Evolutionary conservation across 768 basidiomycete species (phyloP), one percentile per base, ranked within the genome.

Genomic region (Leccinum subtestaceum): DNA sequence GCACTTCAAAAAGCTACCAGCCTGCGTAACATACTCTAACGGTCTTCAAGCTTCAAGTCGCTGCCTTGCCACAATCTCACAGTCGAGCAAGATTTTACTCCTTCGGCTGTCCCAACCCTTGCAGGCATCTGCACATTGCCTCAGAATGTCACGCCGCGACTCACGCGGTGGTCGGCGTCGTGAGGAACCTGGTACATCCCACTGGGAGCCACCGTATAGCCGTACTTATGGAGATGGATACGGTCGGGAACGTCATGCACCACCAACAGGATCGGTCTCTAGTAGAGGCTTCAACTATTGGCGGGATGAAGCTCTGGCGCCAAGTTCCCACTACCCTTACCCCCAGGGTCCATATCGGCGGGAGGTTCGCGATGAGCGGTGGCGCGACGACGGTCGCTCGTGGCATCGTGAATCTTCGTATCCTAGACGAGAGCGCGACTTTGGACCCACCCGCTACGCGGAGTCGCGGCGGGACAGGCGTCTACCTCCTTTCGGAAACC

Each of bases 261-360:
- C 61, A 21, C 43, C 60, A 10, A 34, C 47, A 8, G 63, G 55
- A 13, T 0, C 32, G 53, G 19, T 4, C 34, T 45, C 47, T 38
- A 52, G 60, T 10, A 53, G 57, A 25, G 49, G 54, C 15, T 67
- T 64, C 57, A 61, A 71, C 38, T 66, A 71, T n/a, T 67, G 70
- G 70, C 56, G 60, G 12, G 69, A 69, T n/a, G 60, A 65, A 25
- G 2, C 47, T 45, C 12, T 25, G 12, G 15, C 15, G 3, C 50
- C 54, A 12, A 50, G 34, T 46, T 56, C 58, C 17, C 27, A 55
- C 52, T 19, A 48, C 23, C 52, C 64, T n/a, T 40, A 40, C 12
- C 3, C 23, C 50, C 57, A 45, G 47, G 59, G 36, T 27, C 27
- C 64, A 19, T 50, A 63, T 43, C 31, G 27, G n/a, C 25, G 34